A percentile compares a stretch with the other conserved stretches of the same genome.
These are phyloP conservation scores for Pulveroboletus ravenelii DNA, from an alignment of 768 basidiomycete species.

Conservation along the genomic window DNA sequence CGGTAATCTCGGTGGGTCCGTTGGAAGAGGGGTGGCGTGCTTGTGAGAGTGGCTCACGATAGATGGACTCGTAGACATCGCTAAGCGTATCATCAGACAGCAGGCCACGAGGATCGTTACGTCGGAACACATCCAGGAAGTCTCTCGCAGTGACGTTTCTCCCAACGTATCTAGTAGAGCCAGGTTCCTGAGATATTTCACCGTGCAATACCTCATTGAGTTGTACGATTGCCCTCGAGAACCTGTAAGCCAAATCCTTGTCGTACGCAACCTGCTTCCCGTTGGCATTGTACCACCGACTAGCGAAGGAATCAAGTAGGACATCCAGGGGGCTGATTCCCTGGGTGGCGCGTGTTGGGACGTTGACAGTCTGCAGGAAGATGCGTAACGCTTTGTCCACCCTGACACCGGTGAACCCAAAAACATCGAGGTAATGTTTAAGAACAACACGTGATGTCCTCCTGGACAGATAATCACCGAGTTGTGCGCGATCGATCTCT, in stretches of 20 bases:
- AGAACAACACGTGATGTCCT: slow-evolving; percentile 71
- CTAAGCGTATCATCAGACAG: slow-evolving; percentile 74
- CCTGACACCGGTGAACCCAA: slow-evolving; percentile 77
- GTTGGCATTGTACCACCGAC: slow-evolving; percentile 90
- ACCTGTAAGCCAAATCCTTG: slow-evolving; percentile 70
- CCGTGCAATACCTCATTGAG: slow-evolving; percentile 86
- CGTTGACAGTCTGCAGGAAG: slow-evolving; percentile 78
- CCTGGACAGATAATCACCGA: slow-evolving; percentile 81
- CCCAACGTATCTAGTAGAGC: slow-evolving; percentile 48
- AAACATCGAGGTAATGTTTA: slow-evolving; percentile 81
- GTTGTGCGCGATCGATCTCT: slow-evolving; percentile 75
- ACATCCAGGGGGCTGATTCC: slow-evolving; percentile 40
- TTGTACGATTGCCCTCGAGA: slow-evolving; percentile 79
- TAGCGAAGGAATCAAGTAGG: slow-evolving; percentile 79
- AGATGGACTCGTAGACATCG: slow-evolving; percentile 75
- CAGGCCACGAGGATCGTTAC: slow-evolving; percentile 64
- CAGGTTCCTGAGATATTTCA: slow-evolving; percentile 57
- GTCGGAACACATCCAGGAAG: slow-evolving; percentile 80
- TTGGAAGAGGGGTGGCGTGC: slow-evolving; percentile 47
- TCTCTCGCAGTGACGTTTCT: slow-evolving; percentile 67
- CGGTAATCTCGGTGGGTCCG: slow-evolving; percentile 44
- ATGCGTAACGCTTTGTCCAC: slow-evolving; percentile 87
- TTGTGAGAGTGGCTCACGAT: slow-evolving; percentile 66
- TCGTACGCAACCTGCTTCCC: slow-evolving; percentile 71
- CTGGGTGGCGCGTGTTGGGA: slow-evolving; percentile 43